Evolutionary conservation across 2,329 filamentous ascomycete species (phyloP).

Genomic region (Lachnellula cervina): DNA sequence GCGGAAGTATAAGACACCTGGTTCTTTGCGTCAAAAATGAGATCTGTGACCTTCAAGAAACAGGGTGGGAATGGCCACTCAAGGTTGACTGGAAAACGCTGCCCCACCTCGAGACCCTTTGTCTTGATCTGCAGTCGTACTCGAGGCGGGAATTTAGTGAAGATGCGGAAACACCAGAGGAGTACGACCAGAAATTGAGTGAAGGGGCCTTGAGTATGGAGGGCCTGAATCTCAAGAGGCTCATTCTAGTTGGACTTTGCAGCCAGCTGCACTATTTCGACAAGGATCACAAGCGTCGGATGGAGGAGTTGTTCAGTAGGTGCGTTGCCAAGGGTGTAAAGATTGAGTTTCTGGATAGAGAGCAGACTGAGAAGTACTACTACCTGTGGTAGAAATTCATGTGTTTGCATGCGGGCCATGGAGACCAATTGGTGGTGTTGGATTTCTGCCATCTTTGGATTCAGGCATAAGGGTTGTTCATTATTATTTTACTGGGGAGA

Average conservation of each 20-base stretch:
- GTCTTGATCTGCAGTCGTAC: constrained; percentile 7
- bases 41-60: not conserved
- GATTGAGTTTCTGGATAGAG: not conserved
- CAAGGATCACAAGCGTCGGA: not conserved
- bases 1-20: constrained; percentile 2
- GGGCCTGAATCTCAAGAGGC: constrained; percentile 5
- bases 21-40: not conserved
- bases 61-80: constrained; percentile 9
- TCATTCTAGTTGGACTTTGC: constrained; percentile 8
- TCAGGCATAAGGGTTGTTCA: too few species aligned
- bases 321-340: not conserved
- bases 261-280: not conserved
- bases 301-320: constrained; percentile 1
- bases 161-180: not conserved
- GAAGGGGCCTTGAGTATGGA: constrained; percentile 4
- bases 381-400: not conserved
- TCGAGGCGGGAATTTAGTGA: not conserved
- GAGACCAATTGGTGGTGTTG: too few species aligned
- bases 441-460: too few species aligned
- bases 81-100: constrained; percentile 8
- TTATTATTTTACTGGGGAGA: too few species aligned
- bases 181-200: not conserved
- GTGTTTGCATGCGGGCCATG: too few species aligned
- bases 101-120: constrained; percentile 5
- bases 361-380: not conserved